Conservation (phyloP, 257 asterid species). For the Anisodus acutangulus region DNA sequence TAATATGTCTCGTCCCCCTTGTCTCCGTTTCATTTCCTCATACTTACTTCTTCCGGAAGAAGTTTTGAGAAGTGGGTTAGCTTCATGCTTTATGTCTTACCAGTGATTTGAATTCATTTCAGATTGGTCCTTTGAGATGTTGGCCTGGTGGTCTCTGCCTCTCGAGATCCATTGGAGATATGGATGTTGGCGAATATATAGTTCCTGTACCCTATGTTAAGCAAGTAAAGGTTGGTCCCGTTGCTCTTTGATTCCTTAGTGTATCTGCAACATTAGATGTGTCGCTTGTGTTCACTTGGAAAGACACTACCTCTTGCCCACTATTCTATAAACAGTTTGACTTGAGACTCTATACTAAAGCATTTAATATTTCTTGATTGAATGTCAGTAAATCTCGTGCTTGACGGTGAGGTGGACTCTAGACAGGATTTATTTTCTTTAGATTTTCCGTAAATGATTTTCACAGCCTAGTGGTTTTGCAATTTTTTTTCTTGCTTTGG, state of each 20-base stretch:
- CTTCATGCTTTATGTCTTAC: conserved; percentile 27
- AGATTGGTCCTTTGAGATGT: conserved; percentile 99
- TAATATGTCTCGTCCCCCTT: background rate
- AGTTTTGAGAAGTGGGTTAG: background rate
- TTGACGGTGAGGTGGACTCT: background rate
- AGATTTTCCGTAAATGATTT: background rate
- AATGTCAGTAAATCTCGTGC: background rate
- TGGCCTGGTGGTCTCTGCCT: conserved; percentile 99
- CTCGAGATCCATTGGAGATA: conserved; percentile 96
- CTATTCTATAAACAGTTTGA: background rate
- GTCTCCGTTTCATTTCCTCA: background rate
- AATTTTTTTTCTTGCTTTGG: background rate
- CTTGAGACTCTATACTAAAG: background rate
- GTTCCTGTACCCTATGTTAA: conserved; percentile 97
- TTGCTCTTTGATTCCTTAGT: conserved; percentile 20
- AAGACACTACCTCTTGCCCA: background rate
- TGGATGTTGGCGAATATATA: conserved; percentile 97
- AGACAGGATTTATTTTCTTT: conserved; percentile 18
- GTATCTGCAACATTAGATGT: background rate
- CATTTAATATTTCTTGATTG: background rate
- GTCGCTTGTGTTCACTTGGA: background rate
- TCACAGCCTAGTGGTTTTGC: conserved; percentile 5
- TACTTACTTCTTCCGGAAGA: conserved; percentile 7
- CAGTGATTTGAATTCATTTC: conserved; percentile 32
- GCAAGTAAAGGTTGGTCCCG: conserved; percentile 87